phyloP scores from a whole-genome alignment of 1,284 basidiomycete genomes.

The Ganoderma meredithae region DNA sequence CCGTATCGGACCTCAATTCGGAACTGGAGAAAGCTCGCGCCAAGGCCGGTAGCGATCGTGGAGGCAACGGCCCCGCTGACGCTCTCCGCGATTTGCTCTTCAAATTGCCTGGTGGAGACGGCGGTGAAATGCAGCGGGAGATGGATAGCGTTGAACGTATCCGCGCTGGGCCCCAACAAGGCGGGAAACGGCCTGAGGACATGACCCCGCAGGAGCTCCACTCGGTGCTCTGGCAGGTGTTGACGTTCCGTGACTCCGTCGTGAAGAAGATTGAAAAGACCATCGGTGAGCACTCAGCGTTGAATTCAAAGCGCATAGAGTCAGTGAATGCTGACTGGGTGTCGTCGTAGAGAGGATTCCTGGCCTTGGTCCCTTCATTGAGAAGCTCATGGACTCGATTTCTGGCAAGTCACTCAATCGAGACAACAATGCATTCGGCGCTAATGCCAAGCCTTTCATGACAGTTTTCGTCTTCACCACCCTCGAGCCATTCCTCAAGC shows the following conservation, averaged over 20 bases:
- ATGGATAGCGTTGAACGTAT: conserved; percentile 81
- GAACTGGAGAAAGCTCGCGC: conserved; percentile 77
- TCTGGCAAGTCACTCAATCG: conserved; percentile 50
- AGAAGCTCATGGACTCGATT: conserved; percentile 84
- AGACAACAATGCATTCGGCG: neutral
- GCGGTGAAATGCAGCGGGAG: conserved; percentile 71
- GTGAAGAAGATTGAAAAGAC: conserved; percentile 89
- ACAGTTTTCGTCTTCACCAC: conserved; percentile 84
- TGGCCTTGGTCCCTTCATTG: conserved; percentile 73
- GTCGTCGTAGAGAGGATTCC: conserved; percentile 69
- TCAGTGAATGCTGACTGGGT: neutral
- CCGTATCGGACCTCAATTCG: conserved; percentile 88
- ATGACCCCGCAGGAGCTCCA: conserved; percentile 93
- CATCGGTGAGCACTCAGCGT: conserved; percentile 63
- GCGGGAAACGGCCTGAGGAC: conserved; percentile 73
- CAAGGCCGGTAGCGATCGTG: conserved; percentile 50
- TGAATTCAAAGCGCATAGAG: neutral
- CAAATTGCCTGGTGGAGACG: conserved; percentile 67
- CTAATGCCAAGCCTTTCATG: conserved; percentile 20
- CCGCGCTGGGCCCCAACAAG: conserved; percentile 58
- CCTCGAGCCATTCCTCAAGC: conserved; percentile 78
- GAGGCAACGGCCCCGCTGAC: conserved; percentile 47
- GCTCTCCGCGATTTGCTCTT: conserved; percentile 62
- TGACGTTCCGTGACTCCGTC: conserved; percentile 84
- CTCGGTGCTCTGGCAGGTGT: conserved; percentile 83